Evolutionary conservation across 1,139 yeast species (phyloP).

Genomic region (Pichia sp.): DNA sequence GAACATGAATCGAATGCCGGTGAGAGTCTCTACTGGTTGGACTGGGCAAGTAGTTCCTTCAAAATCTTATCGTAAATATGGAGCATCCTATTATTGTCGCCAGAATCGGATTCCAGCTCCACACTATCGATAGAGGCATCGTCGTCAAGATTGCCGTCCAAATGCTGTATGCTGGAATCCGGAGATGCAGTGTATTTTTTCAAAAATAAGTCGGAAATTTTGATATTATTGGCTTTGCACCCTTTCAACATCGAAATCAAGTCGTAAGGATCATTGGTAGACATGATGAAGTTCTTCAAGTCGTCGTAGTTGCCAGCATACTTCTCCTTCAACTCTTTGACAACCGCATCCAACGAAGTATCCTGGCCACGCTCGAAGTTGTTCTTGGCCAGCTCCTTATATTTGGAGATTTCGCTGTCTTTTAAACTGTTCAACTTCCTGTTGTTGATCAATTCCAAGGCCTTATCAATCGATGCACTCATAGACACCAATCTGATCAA

Average conservation of each 20-base stretch:
- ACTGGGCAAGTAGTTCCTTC: slow-evolving; percentile 5
- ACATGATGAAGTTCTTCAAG: slow-evolving; percentile 46
- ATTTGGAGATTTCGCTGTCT: not conserved
- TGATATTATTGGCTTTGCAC: slow-evolving; percentile 49
- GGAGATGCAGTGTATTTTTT: slow-evolving; percentile 21
- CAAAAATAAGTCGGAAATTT: slow-evolving; percentile 48
- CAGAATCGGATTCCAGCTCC: slow-evolving; percentile 6
- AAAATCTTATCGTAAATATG: slow-evolving; percentile 23
- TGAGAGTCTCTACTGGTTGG: not conserved
- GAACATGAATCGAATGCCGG: no score
- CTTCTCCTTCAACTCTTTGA: slow-evolving; percentile 6
- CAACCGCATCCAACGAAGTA: not conserved
- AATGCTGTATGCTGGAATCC: not conserved
- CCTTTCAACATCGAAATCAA: slow-evolving; percentile 46
- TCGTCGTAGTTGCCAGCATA: slow-evolving; percentile 44
- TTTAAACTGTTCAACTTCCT: slow-evolving; percentile 3
- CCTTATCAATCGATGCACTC: slow-evolving; percentile 62
- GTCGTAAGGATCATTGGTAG: slow-evolving; percentile 50
- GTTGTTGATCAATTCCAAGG: slow-evolving; percentile 40
- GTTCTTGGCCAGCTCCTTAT: not conserved
- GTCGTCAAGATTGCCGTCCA: slow-evolving; percentile 6
- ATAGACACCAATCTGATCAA: slow-evolving; percentile 57
- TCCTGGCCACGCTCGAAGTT: not conserved
- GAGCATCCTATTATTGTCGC: slow-evolving; percentile 2
- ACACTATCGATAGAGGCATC: slow-evolving; percentile 16